Evolutionary conservation across 2,329 filamentous ascomycete genomes (phyloP).

Genomic region (Fusarium falciforme): DNA sequence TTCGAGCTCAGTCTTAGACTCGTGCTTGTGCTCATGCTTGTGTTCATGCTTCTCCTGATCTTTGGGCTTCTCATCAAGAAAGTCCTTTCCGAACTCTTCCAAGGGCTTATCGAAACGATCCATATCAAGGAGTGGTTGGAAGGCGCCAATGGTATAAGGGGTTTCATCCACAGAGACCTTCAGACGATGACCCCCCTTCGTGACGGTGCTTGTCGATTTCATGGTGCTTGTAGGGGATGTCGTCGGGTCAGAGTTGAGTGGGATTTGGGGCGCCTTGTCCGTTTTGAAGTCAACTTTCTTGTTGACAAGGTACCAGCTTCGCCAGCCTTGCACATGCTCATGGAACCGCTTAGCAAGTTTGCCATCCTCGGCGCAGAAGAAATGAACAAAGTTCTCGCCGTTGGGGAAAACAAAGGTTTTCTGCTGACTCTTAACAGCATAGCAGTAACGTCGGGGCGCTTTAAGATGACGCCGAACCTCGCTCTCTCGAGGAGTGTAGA

Average conservation of each 20-base stretch:
- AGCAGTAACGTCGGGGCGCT: slow-evolving; percentile 86
- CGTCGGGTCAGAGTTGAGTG: slow-evolving; percentile 7
- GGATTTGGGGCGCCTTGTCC: slow-evolving; percentile 28
- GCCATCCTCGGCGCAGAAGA: slow-evolving; percentile 84
- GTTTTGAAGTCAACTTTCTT: slow-evolving; percentile 65
- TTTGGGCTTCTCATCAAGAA: slow-evolving; percentile 35
- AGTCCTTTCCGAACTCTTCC: slow-evolving; percentile 62
- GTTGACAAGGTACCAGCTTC: slow-evolving; percentile 90
- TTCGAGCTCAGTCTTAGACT: slow-evolving; percentile 23
- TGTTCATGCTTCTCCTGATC: slow-evolving; percentile 13
- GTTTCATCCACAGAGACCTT: slow-evolving; percentile 56
- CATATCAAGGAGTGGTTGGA: slow-evolving; percentile 75
- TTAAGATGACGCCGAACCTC: slow-evolving; percentile 78
- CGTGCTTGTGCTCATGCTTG: slow-evolving; percentile 28
- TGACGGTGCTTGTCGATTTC: slow-evolving; percentile 52
- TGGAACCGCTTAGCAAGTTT: slow-evolving; percentile 76
- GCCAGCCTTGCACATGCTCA: slow-evolving; percentile 79
- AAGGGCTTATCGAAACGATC: slow-evolving; percentile 66
- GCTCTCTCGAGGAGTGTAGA: slow-evolving; percentile 80
- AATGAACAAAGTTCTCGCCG: slow-evolving; percentile 89
- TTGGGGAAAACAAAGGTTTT: slow-evolving; percentile 86
- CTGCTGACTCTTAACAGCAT: slow-evolving; percentile 91
- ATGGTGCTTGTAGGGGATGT: slow-evolving; percentile 40
- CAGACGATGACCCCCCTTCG: slow-evolving; percentile 46
- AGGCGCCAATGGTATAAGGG: slow-evolving; percentile 74